Conservation (phyloP, 345 rosid species). For the Sisymbrium irio region DNA sequence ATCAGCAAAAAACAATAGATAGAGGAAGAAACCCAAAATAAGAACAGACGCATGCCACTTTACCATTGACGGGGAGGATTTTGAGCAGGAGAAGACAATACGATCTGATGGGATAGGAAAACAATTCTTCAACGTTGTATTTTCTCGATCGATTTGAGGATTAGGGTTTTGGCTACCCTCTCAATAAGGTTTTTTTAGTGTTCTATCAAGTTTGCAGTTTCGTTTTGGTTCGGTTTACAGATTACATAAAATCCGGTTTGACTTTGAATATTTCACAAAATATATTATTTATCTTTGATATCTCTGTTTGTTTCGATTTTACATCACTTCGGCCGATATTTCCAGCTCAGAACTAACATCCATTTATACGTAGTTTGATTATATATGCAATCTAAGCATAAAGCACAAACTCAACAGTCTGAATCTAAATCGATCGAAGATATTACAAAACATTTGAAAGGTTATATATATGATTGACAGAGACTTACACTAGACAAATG, state of each 20-base stretch:
- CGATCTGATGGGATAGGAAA: neutral
- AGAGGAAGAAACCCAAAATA: neutral
- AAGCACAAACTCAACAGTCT: neutral
- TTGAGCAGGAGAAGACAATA: neutral
- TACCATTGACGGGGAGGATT: constrained; percentile 19
- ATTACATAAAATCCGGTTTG: neutral
- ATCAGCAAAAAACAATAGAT: neutral
- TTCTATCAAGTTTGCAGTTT: neutral
- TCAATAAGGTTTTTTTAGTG: neutral
- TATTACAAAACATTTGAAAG: neutral
- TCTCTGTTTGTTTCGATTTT: too few relatives aligned
- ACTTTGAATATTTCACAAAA: neutral
- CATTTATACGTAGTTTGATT: neutral
- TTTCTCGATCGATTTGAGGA: neutral
- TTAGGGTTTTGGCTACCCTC: constrained; percentile 20
- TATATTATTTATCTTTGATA: too few relatives aligned
- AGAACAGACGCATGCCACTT: neutral
- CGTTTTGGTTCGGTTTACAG: neutral
- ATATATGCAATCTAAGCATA: neutral
- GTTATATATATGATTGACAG: neutral
- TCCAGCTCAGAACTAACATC: neutral
- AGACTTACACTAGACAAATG: constrained; percentile 23
- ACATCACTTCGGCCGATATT: too few relatives aligned
- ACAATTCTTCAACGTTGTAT: neutral
- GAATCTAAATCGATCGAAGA: too few relatives aligned